A percentile compares a stretch with the other conserved stretches of the same genome.
Conservation (phyloP, 2,329 filamentous ascomycete genomes). For the Sporothrix mexicana region DNA sequence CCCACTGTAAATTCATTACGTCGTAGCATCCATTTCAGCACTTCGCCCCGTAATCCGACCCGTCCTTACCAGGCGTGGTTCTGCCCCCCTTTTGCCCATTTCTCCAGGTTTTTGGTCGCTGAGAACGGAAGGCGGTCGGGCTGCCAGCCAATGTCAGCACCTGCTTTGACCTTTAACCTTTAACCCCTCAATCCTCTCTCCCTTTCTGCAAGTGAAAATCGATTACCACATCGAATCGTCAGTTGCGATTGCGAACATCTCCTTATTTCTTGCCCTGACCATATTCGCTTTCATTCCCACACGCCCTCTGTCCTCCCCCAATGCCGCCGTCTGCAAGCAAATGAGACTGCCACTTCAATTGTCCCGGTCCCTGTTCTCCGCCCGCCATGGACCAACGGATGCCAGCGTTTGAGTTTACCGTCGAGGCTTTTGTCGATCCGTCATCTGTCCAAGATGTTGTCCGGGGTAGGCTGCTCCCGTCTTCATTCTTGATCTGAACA, state of each 20-base stretch:
- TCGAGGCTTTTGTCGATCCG: constrained; percentile 93
- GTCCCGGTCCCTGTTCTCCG: not conserved
- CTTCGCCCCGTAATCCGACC: not conserved
- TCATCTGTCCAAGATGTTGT: constrained; percentile 89
- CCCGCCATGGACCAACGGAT: constrained; percentile 36
- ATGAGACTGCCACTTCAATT: constrained; percentile 28
- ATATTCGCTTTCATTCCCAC: not conserved
- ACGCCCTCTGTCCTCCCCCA: too few species aligned
- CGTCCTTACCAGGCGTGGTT: not conserved
- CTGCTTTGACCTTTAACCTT: not conserved
- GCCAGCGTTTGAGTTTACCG: constrained; percentile 80
- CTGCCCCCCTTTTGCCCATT: not conserved
- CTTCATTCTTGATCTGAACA: constrained; percentile 22
- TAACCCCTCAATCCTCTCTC: constrained; percentile 24
- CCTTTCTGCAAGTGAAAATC: not conserved
- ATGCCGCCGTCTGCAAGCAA: not conserved
- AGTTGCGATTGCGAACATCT: not conserved
- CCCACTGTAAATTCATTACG: not conserved
- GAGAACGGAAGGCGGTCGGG: constrained; percentile 28
- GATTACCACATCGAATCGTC: constrained; percentile 22
- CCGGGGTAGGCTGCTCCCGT: constrained; percentile 67
- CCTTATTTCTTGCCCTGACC: not conserved
- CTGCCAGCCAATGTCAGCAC: not conserved
- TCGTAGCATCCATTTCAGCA: too few species aligned
- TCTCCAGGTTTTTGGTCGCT: constrained; percentile 20